A percentile compares a stretch with the other conserved stretches of the same genome.
These are phyloP conservation scores for Baudoinia panamericana DNA, from an alignment of 495 filamentous ascomycete genomes.

Conservation along the genomic window DNA sequence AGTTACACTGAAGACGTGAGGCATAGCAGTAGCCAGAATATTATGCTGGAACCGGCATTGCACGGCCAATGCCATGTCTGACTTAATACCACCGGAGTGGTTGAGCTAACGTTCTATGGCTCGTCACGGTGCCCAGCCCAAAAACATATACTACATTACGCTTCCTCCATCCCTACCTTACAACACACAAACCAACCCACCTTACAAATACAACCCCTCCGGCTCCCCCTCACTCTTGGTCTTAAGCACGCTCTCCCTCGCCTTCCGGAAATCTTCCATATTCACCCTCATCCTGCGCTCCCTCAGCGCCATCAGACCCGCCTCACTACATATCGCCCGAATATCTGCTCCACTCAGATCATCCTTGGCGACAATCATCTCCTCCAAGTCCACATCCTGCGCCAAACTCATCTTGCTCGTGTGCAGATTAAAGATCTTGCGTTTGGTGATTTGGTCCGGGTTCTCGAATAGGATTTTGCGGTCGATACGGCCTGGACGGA, in stretches of 20 bases:
- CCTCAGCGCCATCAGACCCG: conserved; percentile 84
- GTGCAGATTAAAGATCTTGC: conserved; percentile 99
- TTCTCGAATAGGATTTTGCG: conserved; percentile 99
- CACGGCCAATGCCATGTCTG: too few relatives aligned
- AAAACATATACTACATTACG: too few relatives aligned
- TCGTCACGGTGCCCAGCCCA: too few relatives aligned
- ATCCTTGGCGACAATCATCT: conserved; percentile 98
- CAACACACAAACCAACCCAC: background rate
- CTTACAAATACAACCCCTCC: conserved; percentile 94
- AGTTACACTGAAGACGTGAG: too few relatives aligned
- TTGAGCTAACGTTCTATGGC: too few relatives aligned
- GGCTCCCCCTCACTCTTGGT: conserved; percentile 98
- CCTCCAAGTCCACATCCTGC: conserved; percentile 90
- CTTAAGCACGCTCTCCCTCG: conserved; percentile 89
- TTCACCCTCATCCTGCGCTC: conserved; percentile 96
- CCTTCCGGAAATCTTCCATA: conserved; percentile 94
- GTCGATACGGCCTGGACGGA: conserved; percentile 95
- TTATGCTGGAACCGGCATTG: too few relatives aligned
- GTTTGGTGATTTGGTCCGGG: conserved; percentile 97
- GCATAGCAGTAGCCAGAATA: too few relatives aligned
- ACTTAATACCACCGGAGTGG: too few relatives aligned
- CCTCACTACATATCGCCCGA: conserved; percentile 96
- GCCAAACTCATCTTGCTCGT: conserved; percentile 97
- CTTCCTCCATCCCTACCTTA: conserved; percentile 1
- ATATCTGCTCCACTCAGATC: conserved; percentile 96